phyloP scores from a whole-genome alignment of 1,139 yeast species.

The Candida albicans region DNA sequence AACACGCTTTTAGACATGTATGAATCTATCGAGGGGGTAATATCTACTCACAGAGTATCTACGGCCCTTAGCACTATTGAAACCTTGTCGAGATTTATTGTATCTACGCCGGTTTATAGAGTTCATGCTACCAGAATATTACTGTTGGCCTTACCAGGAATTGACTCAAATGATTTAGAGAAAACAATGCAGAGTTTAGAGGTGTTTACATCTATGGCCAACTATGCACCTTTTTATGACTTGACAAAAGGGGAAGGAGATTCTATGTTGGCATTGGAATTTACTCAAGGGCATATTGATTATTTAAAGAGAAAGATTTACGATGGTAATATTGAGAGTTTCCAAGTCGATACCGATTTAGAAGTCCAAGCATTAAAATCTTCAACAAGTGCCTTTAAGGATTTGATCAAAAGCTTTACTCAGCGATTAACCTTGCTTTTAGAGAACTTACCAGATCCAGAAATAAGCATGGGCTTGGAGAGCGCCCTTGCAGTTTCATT shows the following conservation, averaged over 20 bases:
- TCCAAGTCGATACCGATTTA: constrained; percentile 39
- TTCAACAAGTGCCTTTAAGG: constrained; percentile 71
- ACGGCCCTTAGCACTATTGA: constrained; percentile 72
- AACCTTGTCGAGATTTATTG: constrained; percentile 67
- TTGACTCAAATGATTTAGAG: constrained; percentile 83
- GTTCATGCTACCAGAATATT: constrained; percentile 78
- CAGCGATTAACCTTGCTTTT: constrained; percentile 63
- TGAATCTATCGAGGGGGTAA: constrained; percentile 78
- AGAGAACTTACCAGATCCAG: constrained; percentile 74
- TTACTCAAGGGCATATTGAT: constrained; percentile 64
- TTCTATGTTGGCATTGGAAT: constrained; percentile 65
- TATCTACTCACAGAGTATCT: constrained; percentile 77
- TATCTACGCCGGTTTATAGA: constrained; percentile 62
- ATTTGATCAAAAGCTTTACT: constrained; percentile 57
- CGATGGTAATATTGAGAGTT: constrained; percentile 15
- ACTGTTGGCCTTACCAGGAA: constrained; percentile 71
- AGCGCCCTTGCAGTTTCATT: constrained; percentile 55
- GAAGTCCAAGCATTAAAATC: constrained; percentile 65
- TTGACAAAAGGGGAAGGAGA: constrained; percentile 47
- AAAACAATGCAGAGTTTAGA: constrained; percentile 72
- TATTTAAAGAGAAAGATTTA: constrained; percentile 42
- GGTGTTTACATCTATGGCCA: constrained; percentile 68
- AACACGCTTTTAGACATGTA: constrained; percentile 71
- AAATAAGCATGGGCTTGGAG: constrained; percentile 47
- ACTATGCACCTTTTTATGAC: constrained; percentile 70